Percentiles rank a stretch among this genome's conserved stretches.
phyloP scores from a whole-genome alignment of 1,284 basidiomycete genomes.

The Chalciporus sp. region DNA sequence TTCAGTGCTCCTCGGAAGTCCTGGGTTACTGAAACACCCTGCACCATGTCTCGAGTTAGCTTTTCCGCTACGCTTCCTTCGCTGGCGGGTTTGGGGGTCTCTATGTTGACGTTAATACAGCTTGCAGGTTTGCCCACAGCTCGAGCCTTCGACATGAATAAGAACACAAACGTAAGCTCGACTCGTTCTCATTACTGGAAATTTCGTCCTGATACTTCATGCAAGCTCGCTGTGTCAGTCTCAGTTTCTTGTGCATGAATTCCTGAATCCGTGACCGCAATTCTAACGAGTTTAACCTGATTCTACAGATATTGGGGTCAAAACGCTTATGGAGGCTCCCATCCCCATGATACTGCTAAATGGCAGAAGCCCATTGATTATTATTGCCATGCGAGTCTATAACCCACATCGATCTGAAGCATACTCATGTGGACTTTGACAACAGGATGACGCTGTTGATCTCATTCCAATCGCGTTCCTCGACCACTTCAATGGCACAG shows the following conservation, averaged over 20 bases:
- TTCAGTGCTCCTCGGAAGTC: too few relatives aligned
- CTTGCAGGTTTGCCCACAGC: too few relatives aligned
- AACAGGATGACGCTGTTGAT: conserved; percentile 18
- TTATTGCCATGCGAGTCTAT: conserved; percentile 26
- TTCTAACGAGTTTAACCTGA: neutral
- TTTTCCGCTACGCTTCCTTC: too few relatives aligned
- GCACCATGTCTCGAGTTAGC: too few relatives aligned
- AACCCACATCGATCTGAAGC: neutral
- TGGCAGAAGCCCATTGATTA: conserved; percentile 34
- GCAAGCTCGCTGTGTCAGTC: conserved; percentile 29
- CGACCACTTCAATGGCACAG: conserved; percentile 55
- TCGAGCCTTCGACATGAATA: too few relatives aligned
- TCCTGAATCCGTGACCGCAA: neutral
- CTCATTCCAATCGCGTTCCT: conserved; percentile 64
- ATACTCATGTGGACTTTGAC: neutral
- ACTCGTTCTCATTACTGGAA: conserved; percentile 6
- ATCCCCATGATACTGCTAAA: conserved; percentile 23
- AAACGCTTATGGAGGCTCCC: conserved; percentile 34
- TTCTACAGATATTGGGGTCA: conserved; percentile 34
- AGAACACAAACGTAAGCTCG: too few relatives aligned
- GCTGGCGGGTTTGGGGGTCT: too few relatives aligned
- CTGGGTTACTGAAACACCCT: too few relatives aligned
- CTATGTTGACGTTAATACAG: too few relatives aligned
- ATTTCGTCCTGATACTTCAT: neutral
- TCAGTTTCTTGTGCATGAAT: too few relatives aligned